Base-by-base conservation (phyloP, 139 green algal genomes). In the Chlamydomonas schloesseri region DNA sequence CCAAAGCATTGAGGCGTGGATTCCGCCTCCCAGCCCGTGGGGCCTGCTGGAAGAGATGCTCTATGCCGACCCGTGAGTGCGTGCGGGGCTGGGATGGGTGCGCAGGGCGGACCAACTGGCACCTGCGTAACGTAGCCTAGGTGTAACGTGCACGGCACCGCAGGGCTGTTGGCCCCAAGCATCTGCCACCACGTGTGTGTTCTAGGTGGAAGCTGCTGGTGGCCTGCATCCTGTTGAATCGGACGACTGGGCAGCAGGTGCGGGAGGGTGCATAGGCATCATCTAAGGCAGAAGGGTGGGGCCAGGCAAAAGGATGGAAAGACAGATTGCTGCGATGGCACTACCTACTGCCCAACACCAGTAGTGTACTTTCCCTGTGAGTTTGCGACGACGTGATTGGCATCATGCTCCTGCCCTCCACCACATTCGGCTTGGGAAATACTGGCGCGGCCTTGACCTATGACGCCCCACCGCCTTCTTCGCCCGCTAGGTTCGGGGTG, bases 171-270 rank as follows among this genome's bases (percentile, higher is more conserved):
- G n/a, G n/a, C n/a, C n/a, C n/a, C n/a, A n/a, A n/a, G n/a, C n/a
- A n/a, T n/a, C n/a, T n/a, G n/a, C n/a, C n/a, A n/a, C n/a, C n/a
- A n/a, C n/a, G n/a, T n/a, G 5, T 9, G 21, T 2, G 24, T 23
- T 5, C 2, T 2, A 62, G 55, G 20, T 99, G 97, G 97, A 94
- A 93, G 81, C 87, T 99, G 72, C 90, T 99, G 73, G 87, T 99
- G 71, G 95, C 88, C 37, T 89, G 88, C 84, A 83, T 92, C 37
- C 88, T 91, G 34, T 86, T 94, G 24, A 90, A 91, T 90, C 98
- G 97, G 62, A 99, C 97, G 1, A 92, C 88, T 1, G 92, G 88
- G 17, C 91, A 86, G 13, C 91, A 95, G 90, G 95, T 95, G 62
- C 0, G 86, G 26, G 13, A 31, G 6, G 70, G 36, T 10, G 9